phyloP scores from a whole-genome alignment of 208 protist species.

The Leishmania mexicana region DNA sequence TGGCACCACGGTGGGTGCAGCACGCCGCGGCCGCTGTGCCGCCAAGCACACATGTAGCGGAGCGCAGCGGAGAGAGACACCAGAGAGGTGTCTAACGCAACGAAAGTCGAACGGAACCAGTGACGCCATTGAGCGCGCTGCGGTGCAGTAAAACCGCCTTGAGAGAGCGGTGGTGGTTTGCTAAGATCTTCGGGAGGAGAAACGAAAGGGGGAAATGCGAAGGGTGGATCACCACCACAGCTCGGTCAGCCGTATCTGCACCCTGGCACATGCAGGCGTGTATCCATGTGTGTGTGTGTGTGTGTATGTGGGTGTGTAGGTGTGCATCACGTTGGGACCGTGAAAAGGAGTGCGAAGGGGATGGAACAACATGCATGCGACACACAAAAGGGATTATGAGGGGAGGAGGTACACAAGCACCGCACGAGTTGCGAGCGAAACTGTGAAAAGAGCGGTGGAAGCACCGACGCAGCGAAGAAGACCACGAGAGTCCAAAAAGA shows the following conservation, averaged over 20 bases:
- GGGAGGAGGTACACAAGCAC: not conserved
- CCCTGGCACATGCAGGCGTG: not conserved
- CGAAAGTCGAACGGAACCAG: constrained; percentile 35
- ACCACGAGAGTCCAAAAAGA: not conserved
- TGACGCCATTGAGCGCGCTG: constrained; percentile 13
- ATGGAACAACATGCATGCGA: not conserved
- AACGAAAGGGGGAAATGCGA: not conserved
- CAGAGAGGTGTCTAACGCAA: constrained; percentile 27
- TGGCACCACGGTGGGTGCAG: not conserved
- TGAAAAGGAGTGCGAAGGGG: not conserved
- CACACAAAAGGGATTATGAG: not conserved
- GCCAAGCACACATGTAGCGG: constrained; percentile 24
- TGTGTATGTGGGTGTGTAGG: not conserved
- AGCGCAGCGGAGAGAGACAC: constrained; percentile 30
- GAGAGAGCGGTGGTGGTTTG: too few relatives aligned
- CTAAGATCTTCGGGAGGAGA: not conserved
- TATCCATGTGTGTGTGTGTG: too few relatives aligned
- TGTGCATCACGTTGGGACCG: not conserved
- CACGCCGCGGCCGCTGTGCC: not conserved
- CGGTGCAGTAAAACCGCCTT: not conserved
- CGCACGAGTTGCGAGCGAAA: not conserved
- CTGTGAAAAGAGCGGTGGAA: not conserved
- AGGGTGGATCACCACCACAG: not conserved
- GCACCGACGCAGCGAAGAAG: not conserved
- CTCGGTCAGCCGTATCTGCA: not conserved